These are phyloP conservation scores for Penicillium sp. DNA, from an alignment of 2,329 filamentous ascomycete species.

Conservation along the genomic window DNA sequence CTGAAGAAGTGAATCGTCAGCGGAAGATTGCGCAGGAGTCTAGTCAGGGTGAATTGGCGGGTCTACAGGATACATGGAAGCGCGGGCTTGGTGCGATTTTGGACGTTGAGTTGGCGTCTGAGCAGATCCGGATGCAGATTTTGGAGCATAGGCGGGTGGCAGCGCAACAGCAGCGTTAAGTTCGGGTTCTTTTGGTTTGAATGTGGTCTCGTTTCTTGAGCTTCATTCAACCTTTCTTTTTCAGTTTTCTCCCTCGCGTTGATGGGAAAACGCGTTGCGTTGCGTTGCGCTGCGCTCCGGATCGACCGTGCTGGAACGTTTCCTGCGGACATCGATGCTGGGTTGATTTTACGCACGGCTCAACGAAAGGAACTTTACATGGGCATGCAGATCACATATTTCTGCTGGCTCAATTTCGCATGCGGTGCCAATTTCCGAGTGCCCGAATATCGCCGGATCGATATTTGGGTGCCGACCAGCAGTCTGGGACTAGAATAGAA, in stretches of 20 bases:
- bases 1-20: conserved; percentile 73
- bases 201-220: neutral
- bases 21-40: conserved; percentile 72
- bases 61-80: conserved; percentile 79
- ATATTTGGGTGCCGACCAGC: neutral
- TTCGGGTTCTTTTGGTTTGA: neutral
- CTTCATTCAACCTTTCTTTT: neutral
- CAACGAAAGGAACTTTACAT: neutral
- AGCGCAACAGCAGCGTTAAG: conserved; percentile 40
- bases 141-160: conserved; percentile 61
- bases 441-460: conserved; percentile 1
- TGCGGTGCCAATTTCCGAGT: neutral
- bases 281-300: too few species aligned
- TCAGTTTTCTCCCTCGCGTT: neutral
- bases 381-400: neutral
- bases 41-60: conserved; percentile 71
- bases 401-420: neutral
- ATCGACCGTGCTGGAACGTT: neutral
- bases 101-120: conserved; percentile 84
- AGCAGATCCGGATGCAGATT: conserved; percentile 70
- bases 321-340: too few species aligned
- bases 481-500: neutral
- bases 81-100: conserved; percentile 76
- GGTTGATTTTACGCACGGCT: neutral
- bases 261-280: neutral